Conservation (phyloP, 2,329 filamentous ascomycete genomes). For the Aspergillus sp. region DNA sequence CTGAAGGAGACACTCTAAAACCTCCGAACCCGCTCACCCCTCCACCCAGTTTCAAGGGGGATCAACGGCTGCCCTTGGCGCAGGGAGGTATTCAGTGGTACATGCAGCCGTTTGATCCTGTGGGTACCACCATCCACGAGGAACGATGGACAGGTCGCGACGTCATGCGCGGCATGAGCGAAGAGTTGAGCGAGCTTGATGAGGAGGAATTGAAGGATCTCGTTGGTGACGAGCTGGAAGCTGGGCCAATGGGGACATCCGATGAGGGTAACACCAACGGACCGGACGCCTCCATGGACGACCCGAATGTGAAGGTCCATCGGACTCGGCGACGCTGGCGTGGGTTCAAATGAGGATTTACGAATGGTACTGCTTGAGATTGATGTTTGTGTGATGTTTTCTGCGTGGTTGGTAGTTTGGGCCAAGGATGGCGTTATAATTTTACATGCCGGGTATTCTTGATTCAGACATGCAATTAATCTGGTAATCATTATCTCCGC, state of each 20-base stretch:
- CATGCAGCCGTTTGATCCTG: constrained; percentile 73
- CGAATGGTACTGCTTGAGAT: constrained; percentile 2
- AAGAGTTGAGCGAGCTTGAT: constrained; percentile 87
- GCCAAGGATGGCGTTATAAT: not conserved
- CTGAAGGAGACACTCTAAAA: constrained; percentile 29
- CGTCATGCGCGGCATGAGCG: constrained; percentile 70
- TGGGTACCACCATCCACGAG: constrained; percentile 75
- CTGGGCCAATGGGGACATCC: constrained; percentile 8
- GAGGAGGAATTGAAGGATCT: constrained; percentile 82
- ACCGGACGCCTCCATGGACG: constrained; percentile 8
- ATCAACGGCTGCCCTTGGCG: constrained; percentile 52
- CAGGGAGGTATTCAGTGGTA: constrained; percentile 88
- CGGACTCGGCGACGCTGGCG: constrained; percentile 32
- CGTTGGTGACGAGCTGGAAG: constrained; percentile 49
- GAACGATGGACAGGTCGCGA: constrained; percentile 73
- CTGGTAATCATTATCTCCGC: too few relatives aligned
- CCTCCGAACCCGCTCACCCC: constrained; percentile 48
- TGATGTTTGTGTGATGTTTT: constrained; percentile 11
- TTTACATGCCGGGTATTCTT: too few relatives aligned
- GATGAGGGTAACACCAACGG: constrained; percentile 15
- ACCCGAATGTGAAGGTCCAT: constrained; percentile 25
- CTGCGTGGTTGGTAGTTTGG: not conserved
- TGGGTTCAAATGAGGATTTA: constrained; percentile 24
- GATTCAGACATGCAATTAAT: too few relatives aligned
- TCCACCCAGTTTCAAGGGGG: constrained; percentile 41